Evolutionary conservation across 179 eudicot genomes (phyloP).

Genomic region (Actinidia arguta): DNA sequence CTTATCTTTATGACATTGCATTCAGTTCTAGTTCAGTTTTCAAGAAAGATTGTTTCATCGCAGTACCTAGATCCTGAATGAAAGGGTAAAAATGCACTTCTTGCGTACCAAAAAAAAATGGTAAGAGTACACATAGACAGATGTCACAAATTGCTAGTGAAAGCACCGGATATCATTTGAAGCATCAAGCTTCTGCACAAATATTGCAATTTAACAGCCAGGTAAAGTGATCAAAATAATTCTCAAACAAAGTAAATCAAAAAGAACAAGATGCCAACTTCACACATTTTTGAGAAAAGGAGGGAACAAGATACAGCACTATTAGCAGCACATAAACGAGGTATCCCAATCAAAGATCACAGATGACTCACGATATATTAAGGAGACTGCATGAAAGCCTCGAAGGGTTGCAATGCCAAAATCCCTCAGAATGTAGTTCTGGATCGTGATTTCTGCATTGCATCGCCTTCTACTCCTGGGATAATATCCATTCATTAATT

Average conservation of each 20-base stretch:
- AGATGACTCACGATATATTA: constrained; percentile 14
- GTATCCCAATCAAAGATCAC: not conserved
- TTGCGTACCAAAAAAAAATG: not conserved
- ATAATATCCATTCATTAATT: not conserved
- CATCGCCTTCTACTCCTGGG: constrained; percentile 13
- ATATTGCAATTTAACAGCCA: not conserved
- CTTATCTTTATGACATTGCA: not conserved
- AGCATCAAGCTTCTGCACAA: not conserved
- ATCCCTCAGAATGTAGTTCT: constrained; percentile 30
- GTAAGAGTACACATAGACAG: not conserved
- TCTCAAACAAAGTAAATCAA: not conserved
- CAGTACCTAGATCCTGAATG: not conserved
- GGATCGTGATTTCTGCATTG: not conserved
- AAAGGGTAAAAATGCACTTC: constrained; percentile 4
- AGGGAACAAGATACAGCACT: constrained; percentile 12
- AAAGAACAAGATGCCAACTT: constrained; percentile 9
- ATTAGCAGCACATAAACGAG: not conserved
- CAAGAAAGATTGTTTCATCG: not conserved
- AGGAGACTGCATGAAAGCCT: not conserved
- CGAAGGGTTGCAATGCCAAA: constrained; percentile 4
- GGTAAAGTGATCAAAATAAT: not conserved
- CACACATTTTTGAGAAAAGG: not conserved
- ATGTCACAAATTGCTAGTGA: not conserved
- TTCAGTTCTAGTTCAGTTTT: not conserved
- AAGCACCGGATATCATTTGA: not conserved